Evolutionary conservation across 2,329 filamentous ascomycete species (phyloP).

Genomic region (Paecilomyces formosus): DNA sequence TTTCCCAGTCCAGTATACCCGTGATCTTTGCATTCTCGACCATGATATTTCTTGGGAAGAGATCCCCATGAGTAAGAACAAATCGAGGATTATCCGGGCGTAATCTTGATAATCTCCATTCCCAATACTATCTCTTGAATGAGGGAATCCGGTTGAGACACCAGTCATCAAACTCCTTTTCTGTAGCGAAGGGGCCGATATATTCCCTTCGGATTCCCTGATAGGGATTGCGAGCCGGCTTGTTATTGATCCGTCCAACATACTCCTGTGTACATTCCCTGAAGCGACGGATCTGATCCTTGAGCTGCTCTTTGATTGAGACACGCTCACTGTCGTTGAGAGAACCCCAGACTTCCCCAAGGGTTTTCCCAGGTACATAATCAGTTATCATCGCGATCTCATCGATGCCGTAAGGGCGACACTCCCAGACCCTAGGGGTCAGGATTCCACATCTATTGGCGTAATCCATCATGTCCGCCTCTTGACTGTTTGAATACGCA

Average conservation of each 20-base stretch:
- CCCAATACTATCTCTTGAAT: background rate
- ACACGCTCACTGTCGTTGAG: background rate
- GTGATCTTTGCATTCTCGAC: background rate
- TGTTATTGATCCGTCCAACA: background rate
- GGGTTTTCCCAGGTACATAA: background rate
- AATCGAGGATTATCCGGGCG: background rate
- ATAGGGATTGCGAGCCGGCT: background rate
- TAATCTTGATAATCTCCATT: background rate
- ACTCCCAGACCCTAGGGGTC: background rate
- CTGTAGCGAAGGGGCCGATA: background rate
- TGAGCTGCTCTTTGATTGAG: background rate
- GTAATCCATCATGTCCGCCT: background rate
- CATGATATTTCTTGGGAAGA: background rate
- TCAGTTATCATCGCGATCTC: background rate
- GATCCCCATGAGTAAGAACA: background rate
- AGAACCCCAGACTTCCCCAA: background rate
- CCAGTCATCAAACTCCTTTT: background rate
- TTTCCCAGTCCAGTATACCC: slow-evolving; percentile 7
- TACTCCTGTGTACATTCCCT: background rate
- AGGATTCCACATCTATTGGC: background rate
- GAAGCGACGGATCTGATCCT: background rate
- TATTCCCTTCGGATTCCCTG: background rate
- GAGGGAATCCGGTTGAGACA: background rate
- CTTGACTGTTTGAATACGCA: background rate
- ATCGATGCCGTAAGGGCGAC: background rate